Conservation (phyloP, 805 yeast species). For the Suhomyces tanzawaensis region DNA sequence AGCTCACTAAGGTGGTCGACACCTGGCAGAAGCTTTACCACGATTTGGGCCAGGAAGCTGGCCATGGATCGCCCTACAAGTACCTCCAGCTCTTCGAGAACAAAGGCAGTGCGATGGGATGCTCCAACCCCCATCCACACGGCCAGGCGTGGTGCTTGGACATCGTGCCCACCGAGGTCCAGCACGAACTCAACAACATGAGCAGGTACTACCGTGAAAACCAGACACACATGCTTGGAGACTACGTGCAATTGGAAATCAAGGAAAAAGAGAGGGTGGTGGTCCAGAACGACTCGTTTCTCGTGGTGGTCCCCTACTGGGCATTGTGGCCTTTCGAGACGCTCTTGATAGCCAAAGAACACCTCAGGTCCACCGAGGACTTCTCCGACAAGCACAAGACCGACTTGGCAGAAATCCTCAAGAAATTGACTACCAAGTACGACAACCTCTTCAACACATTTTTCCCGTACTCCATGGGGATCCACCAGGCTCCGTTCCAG, state of each 20-base stretch:
- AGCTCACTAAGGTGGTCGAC: slow-evolving; percentile 48
- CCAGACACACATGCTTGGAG: slow-evolving; percentile 54
- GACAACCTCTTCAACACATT: slow-evolving; percentile 68
- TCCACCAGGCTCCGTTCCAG: slow-evolving; percentile 69
- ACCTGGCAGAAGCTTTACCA: slow-evolving; percentile 59
- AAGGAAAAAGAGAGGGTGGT: slow-evolving; percentile 52
- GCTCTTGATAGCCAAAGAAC: slow-evolving; percentile 55
- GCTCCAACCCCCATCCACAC: slow-evolving; percentile 80
- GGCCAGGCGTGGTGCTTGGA: slow-evolving; percentile 80
- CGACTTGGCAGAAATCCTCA: slow-evolving; percentile 57
- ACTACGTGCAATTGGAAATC: slow-evolving; percentile 58
- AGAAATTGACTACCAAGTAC: slow-evolving; percentile 57
- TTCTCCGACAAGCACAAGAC: slow-evolving; percentile 45
- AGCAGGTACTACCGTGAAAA: slow-evolving; percentile 41
- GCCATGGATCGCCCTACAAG: slow-evolving; percentile 45
- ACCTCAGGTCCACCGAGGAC: slow-evolving; percentile 48
- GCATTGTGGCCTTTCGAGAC: slow-evolving; percentile 83
- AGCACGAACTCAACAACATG: slow-evolving; percentile 53
- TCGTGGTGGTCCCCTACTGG: slow-evolving; percentile 78
- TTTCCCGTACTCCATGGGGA: slow-evolving; percentile 80
- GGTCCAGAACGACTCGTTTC: slow-evolving; percentile 56
- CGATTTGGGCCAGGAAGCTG: slow-evolving; percentile 35
- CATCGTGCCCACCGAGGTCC: slow-evolving; percentile 64
- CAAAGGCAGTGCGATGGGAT: slow-evolving; percentile 79
- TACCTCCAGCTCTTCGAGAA: slow-evolving; percentile 75